Conservation (phyloP, 805 yeast genomes). For the Metschnikowia baotianmanensis region DNA sequence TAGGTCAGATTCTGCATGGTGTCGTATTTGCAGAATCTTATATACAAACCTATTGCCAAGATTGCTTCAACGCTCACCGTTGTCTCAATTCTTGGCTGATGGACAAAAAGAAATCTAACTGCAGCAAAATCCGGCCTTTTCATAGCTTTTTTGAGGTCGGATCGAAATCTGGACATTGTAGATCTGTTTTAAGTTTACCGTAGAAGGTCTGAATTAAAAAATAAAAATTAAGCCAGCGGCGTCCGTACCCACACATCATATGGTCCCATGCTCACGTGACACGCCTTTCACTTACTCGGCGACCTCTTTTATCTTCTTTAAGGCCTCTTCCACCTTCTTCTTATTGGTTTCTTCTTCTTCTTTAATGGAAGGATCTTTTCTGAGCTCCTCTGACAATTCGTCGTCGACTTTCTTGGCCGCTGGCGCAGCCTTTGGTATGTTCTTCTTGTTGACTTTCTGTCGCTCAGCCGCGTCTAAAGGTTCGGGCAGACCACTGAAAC, state of each 20-base stretch:
- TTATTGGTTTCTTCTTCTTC: slow-evolving; percentile 26
- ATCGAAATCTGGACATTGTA: too few relatives aligned
- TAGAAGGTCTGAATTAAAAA: not conserved
- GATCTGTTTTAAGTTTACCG: not conserved
- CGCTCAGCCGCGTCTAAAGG: slow-evolving; percentile 9
- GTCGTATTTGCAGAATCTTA: slow-evolving; percentile 11
- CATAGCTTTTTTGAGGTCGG: too few relatives aligned
- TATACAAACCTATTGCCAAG: slow-evolving; percentile 7
- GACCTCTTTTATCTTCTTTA: slow-evolving; percentile 15
- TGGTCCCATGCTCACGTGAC: not conserved
- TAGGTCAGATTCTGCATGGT: slow-evolving; percentile 9
- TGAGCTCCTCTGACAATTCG: slow-evolving; percentile 33
- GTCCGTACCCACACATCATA: not conserved
- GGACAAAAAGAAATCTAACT: not conserved
- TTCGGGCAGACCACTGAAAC: slow-evolving; percentile 9
- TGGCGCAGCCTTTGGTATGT: slow-evolving; percentile 41
- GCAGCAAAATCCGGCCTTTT: too few relatives aligned
- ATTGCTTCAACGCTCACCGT: not conserved
- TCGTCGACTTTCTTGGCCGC: slow-evolving; percentile 37
- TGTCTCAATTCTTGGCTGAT: not conserved
- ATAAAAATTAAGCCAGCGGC: not conserved
- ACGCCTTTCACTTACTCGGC: not conserved
- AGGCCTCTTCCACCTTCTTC: slow-evolving; percentile 25
- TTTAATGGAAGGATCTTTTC: slow-evolving; percentile 34
- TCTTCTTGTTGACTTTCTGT: slow-evolving; percentile 26